Evolutionary conservation across 768 basidiomycete genomes (phyloP).

Genomic region (Lactarius quietus): DNA sequence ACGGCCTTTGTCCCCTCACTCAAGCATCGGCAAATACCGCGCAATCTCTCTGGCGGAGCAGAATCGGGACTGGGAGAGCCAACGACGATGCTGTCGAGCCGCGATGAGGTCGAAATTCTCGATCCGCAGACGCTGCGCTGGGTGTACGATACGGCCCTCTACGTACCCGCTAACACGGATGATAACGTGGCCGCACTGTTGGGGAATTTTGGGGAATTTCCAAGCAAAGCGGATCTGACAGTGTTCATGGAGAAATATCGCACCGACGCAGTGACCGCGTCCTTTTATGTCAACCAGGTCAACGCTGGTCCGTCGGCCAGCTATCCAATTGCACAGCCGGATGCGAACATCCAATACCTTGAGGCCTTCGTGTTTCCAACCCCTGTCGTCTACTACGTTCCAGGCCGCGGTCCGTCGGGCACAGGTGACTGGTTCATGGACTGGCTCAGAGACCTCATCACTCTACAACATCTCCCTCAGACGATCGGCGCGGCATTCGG

Average conservation of each 20-base stretch:
- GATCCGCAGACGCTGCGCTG: neutral
- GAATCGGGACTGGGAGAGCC: neutral
- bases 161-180: neutral
- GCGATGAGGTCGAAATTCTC: neutral
- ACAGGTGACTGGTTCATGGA: no score
- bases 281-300: no score
- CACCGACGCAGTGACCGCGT: neutral
- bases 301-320: no score
- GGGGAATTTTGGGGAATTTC: neutral
- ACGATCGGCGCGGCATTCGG: no score
- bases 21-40: no score
- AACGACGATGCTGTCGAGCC: neutral
- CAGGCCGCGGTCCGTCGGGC: no score
- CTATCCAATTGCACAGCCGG: neutral
- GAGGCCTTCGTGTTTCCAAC: neutral
- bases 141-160: neutral
- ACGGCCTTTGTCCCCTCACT: no score
- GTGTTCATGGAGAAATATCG: neutral
- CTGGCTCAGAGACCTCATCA: no score
- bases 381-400: neutral
- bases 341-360: neutral
- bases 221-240: neutral
- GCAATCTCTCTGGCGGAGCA: neutral
- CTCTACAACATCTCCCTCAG: no score
- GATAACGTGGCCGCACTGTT: neutral